These are phyloP conservation scores for Exophiala aquamarina DNA, from an alignment of 2,329 filamentous ascomycete species.

Conservation along the genomic window DNA sequence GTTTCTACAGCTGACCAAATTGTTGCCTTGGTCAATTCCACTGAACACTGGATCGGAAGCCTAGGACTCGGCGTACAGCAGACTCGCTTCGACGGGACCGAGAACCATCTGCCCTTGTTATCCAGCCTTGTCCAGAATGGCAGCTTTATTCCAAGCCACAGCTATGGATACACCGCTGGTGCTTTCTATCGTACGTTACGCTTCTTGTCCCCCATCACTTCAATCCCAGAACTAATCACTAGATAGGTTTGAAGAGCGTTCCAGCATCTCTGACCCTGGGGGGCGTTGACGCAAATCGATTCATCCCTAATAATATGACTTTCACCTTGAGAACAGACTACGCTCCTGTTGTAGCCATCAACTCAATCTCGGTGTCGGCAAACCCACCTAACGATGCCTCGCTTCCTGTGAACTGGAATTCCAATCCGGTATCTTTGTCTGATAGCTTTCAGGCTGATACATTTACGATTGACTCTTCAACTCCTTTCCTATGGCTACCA, in stretches of 20 bases:
- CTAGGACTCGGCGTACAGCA: constrained; percentile 33
- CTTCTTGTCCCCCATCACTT: background rate
- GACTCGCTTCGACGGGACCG: constrained; percentile 29
- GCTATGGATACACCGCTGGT: constrained; percentile 37
- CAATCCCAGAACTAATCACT: constrained; percentile 6
- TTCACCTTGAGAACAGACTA: constrained; percentile 33
- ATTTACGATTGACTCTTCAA: constrained; percentile 41
- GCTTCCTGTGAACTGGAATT: constrained; percentile 24
- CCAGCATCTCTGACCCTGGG: constrained; percentile 34
- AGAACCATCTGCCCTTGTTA: constrained; percentile 28
- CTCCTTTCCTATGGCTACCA: constrained; percentile 42
- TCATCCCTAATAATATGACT: constrained; percentile 29
- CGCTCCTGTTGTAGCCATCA: constrained; percentile 34
- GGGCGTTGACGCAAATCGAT: constrained; percentile 35
- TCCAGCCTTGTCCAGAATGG: constrained; percentile 31
- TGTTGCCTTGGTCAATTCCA: constrained; percentile 33
- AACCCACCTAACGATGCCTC: constrained; percentile 11
- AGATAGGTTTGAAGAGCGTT: constrained; percentile 31
- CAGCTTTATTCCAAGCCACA: constrained; percentile 32
- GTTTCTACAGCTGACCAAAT: constrained; percentile 32
- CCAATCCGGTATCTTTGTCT: constrained; percentile 27
- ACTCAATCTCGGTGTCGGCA: constrained; percentile 30
- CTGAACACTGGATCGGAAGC: constrained; percentile 36
- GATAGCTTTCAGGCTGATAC: constrained; percentile 23
- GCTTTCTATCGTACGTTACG: constrained; percentile 32